Evolutionary conservation across 176 grass and related monocot species (phyloP).

Genomic region (Oryza glaberrima): DNA sequence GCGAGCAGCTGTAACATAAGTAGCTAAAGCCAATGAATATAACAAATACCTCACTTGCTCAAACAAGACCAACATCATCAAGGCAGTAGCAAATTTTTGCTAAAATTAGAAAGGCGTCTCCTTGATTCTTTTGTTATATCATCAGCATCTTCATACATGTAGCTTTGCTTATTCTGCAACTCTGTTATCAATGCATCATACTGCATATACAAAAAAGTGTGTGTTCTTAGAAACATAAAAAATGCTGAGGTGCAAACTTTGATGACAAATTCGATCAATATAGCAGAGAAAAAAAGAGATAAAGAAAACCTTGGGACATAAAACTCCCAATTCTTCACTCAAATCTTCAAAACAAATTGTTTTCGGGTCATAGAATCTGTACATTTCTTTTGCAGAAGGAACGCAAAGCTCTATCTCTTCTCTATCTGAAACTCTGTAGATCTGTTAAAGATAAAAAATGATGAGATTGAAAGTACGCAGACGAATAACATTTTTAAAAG

Average conservation of each 20-base stretch:
- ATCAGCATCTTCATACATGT: constrained; percentile 61
- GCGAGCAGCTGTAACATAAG: background rate
- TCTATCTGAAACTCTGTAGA: constrained; percentile 72
- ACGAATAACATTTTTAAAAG: background rate
- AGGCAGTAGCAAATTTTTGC: constrained; percentile 76
- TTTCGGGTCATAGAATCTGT: constrained; percentile 67
- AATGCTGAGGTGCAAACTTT: background rate
- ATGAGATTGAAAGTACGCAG: constrained; percentile 10
- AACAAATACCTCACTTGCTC: constrained; percentile 76
- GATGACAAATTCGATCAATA: constrained; percentile 15
- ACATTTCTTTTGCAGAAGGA: constrained; percentile 73
- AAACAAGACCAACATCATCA: constrained; percentile 77
- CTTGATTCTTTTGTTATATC: constrained; percentile 68
- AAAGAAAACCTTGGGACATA: constrained; percentile 54
- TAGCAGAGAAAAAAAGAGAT: constrained; percentile 24
- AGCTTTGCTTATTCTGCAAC: constrained; percentile 47
- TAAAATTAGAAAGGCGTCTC: constrained; percentile 56
- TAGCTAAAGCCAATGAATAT: constrained; percentile 20
- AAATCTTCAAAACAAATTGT: constrained; percentile 61
- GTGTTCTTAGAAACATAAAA: constrained; percentile 11
- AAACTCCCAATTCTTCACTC: constrained; percentile 46
- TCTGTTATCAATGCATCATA: constrained; percentile 62
- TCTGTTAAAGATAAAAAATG: constrained; percentile 49
- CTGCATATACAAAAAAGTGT: constrained; percentile 44
- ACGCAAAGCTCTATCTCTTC: constrained; percentile 71